A percentile compares a stretch with the other conserved stretches of the same genome.
These are phyloP conservation scores for Cladorrhinum sp. DNA, from an alignment of 2,329 filamentous ascomycete species.

Conservation along the genomic window DNA sequence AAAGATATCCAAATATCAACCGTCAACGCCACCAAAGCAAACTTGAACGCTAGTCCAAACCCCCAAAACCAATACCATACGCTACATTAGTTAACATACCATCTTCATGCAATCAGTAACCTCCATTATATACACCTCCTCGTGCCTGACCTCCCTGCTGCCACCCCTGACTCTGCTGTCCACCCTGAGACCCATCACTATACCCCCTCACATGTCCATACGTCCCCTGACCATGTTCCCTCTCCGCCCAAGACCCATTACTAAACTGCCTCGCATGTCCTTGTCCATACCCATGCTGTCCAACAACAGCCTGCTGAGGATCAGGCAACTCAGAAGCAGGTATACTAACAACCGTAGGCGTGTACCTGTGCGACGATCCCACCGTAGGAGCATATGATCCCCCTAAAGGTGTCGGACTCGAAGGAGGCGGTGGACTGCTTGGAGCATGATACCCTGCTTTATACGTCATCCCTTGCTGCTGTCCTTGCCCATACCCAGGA, in stretches of 20 bases:
- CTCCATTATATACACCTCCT: neutral
- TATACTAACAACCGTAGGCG: neutral
- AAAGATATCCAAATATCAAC: too few species aligned
- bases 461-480: conserved; percentile 12
- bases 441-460: conserved; percentile 15
- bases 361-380: neutral
- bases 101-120: neutral
- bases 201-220: neutral
- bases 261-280: neutral
- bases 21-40: too few species aligned
- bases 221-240: neutral
- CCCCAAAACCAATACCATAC: neutral
- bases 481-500: too few species aligned
- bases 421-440: conserved; percentile 1
- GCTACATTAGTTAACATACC: too few species aligned
- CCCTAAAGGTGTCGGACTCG: neutral
- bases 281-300: neutral
- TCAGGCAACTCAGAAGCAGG: neutral
- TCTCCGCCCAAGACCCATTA: neutral
- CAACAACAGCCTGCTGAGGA: too few species aligned
- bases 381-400: neutral
- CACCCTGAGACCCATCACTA: neutral
- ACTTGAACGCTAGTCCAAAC: neutral
- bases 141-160: neutral
- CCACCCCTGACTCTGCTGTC: neutral